Base-by-base conservation (phyloP, 768 basidiomycete genomes). In the Lanmaoa rubissima region DNA sequence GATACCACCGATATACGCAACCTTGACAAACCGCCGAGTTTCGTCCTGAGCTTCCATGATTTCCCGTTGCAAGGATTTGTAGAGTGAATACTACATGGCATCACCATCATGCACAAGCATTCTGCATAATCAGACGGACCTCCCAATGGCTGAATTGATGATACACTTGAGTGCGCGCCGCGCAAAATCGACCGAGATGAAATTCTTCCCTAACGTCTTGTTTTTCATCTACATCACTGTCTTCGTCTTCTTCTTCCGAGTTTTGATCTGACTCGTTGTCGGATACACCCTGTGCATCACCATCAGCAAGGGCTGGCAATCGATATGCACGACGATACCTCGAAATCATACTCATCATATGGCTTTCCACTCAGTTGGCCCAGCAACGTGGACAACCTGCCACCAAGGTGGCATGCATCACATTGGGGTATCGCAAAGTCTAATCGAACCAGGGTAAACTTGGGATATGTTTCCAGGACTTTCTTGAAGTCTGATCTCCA, bases 111-210 rank as follows among this genome's bases (percentile, higher is more conserved):
- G 34, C 44, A 13, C 12, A 13, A 48, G 43, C 14, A 40, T 17
- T 24, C 16, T 38, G 36, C 14, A 36, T 35, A 31, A 59, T 44
- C 36, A 54, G 39, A 72, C 79, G 54, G 58, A 91, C 91, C 83
- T 92, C 90, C 91, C 91, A 94, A 64, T 94, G 91, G 19, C 79
- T 80, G 64, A 92, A 85, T 51, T 78, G 71, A 65, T 93, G 91
- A 62, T 82, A 94, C 17, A 85, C 82, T 50, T 69, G 73, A 3
- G 86, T 85, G 50, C 91, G 79, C 47, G 74, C 74, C 3, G 87
- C 90, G 67, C 91, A 94, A 66, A 91, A 92, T 35, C 88, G 81
- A n/a, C 91, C 91, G 5, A 93, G 77, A 62, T 85, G 71, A 62
- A 86, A 85, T 60, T 82, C 79, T 53, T 49, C 66, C 62, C 51